A percentile compares a stretch with the other conserved stretches of the same genome.
Conservation (phyloP, 2,329 filamentous ascomycete species). For the Calonectria henricotiae region DNA sequence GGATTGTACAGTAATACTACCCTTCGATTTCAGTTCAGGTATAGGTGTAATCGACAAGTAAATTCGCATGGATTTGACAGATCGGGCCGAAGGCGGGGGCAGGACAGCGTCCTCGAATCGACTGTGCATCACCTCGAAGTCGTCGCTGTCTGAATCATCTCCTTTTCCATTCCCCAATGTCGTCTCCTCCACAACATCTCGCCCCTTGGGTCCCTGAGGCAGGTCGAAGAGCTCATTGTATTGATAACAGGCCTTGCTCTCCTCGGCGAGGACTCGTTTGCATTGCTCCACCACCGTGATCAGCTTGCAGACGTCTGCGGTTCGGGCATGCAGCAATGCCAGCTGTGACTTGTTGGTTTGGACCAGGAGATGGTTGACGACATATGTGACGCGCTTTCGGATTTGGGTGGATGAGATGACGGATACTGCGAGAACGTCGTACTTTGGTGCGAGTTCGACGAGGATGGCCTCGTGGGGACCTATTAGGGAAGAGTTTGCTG, state of each 20-base stretch:
- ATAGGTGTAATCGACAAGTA: conserved; percentile 72
- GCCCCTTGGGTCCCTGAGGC: conserved; percentile 54
- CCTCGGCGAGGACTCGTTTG: conserved; percentile 70
- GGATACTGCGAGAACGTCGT: conserved; percentile 68
- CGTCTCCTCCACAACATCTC: conserved; percentile 63
- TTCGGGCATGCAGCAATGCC: conserved; percentile 69
- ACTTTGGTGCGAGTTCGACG: conserved; percentile 63
- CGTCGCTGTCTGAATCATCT: conserved; percentile 59
- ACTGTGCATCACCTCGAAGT: conserved; percentile 73
- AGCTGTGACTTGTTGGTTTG: conserved; percentile 52
- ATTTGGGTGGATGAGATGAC: conserved; percentile 76
- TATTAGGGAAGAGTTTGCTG: conserved; percentile 49
- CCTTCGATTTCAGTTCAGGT: conserved; percentile 69
- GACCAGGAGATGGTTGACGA: conserved; percentile 63
- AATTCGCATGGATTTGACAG: conserved; percentile 72
- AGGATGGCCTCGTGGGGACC: conserved; percentile 63
- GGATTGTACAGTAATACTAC: conserved; percentile 66
- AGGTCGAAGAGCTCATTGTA: conserved; percentile 73
- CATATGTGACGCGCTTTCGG: conserved; percentile 67
- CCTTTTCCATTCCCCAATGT: conserved; percentile 55
- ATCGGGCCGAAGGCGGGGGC: conserved; percentile 63
- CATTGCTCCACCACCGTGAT: conserved; percentile 79
- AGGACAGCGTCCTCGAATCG: conserved; percentile 71
- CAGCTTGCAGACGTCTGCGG: conserved; percentile 74
- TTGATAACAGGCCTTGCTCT: conserved; percentile 68